Base-by-base conservation (phyloP, 2,329 filamentous ascomycete species). In the Pseudogymnoascus verrucosus region DNA sequence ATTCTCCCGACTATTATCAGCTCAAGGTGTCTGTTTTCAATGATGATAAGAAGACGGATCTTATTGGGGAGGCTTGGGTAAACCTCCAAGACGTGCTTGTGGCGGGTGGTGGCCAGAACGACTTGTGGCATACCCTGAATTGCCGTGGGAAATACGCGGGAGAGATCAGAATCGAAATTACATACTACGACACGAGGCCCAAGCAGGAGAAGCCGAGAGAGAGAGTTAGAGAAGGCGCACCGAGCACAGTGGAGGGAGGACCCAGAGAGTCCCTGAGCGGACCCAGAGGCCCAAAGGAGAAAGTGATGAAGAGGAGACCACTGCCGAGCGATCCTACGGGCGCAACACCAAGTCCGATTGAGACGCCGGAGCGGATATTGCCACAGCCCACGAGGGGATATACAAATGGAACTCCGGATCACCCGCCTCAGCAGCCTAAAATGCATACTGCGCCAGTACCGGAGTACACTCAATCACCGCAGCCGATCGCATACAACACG, bases 21-120 rank as follows among this genome's bases (percentile, higher is more conserved):
- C 83, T 99, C 64, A 99, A 99, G 75, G 83, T 98, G 14, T 97
- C 93, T 2, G 85, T 98, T 5, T 99, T 99, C 79, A 97, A 96
- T 74, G 95, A 99, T 72, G 95, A 99, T 77, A 98, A 97, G 79
- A 96, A 89, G 79, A 98, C 93, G 0, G 95, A 99, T 69, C 77
- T 99, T 68, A 97, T 99, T 70, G 95, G 95, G 68, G 95, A 99
- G 76, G 87, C 90, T 5, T 97, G 91, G 88, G 85, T 98, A 64
- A 89, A 90, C 72, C 81, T 99, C 65, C 86, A 87, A 69, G 83
- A 86, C 69, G 89, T 99, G 70, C 84, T 99, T 67, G 82, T 93
- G 19, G 81, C 87, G 1, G 93, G 95, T 59, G 95, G 95, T 60
- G 93, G 95, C n/a, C 91, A 97, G 77, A 92, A 84, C 72, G 95